phyloP scores from a whole-genome alignment of 1,139 yeast species.

The Lodderomyces margitis region DNA sequence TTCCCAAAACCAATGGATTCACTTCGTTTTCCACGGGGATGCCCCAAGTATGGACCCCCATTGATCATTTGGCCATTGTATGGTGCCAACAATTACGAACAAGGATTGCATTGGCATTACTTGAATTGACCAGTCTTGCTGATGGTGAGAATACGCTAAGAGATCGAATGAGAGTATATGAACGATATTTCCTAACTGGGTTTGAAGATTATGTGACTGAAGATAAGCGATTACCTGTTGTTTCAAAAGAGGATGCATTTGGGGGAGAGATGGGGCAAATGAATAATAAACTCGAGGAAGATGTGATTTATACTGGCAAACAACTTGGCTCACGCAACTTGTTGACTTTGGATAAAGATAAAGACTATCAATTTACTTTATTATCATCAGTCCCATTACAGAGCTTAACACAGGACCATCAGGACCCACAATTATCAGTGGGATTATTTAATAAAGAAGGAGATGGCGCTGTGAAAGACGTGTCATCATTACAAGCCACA shows the following conservation, averaged over 20 bases:
- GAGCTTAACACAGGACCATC: neutral
- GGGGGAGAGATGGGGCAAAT: neutral
- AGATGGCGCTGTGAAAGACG: slow-evolving; percentile 18
- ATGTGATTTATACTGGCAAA: neutral
- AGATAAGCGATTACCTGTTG: neutral
- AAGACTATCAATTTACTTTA: slow-evolving; percentile 9
- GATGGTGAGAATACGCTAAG: neutral
- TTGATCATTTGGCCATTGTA: slow-evolving; percentile 92
- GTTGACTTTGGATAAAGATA: neutral
- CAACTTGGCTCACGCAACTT: neutral
- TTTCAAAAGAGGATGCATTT: neutral
- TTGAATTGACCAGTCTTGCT: slow-evolving; percentile 56
- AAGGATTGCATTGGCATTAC: slow-evolving; percentile 55
- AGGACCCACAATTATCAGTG: neutral
- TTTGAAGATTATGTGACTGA: slow-evolving; percentile 9
- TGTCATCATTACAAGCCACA: slow-evolving; percentile 20
- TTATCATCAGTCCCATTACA: slow-evolving; percentile 9
- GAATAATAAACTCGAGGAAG: neutral
- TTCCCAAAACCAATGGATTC: slow-evolving; percentile 77
- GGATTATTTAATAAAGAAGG: neutral
- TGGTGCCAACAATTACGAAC: slow-evolving; percentile 93
- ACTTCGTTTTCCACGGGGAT: slow-evolving; percentile 83
- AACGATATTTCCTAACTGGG: slow-evolving; percentile 20
- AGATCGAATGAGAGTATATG: slow-evolving; percentile 48
- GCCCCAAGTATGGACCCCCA: slow-evolving; percentile 91